Base-by-base conservation (phyloP, 768 basidiomycete genomes). In the Crucibulum laeve region DNA sequence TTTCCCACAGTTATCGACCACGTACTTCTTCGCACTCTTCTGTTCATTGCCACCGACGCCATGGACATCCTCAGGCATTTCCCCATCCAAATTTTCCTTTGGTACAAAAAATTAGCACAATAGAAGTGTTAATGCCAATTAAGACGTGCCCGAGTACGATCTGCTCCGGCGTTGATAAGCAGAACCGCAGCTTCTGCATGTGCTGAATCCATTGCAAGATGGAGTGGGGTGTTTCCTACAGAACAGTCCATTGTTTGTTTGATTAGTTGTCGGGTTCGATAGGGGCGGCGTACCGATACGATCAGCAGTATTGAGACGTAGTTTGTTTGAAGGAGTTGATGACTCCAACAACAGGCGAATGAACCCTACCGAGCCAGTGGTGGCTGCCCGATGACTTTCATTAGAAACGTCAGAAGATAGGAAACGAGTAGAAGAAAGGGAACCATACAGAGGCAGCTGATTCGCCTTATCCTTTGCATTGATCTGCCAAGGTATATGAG, bases 171-270 rank as follows among this genome's bases (percentile, higher is more conserved):
- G 59, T 95, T 91, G 47, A 99, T 95, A 40, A 99, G 74, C 39
- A 87, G 62, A 2, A 92, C 87, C 7, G 95, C 95, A 13, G 83
- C 87, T 58, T 91, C 84, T 11, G 90, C 95, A 58, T 97, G 89
- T 14, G 85, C 95, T 42, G 89, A 92, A 55, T 99, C 95, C 85
- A 99, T 87, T 14, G 95, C 94, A 24, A 99, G 79, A 72, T 99
- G 96, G 26, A 99, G 69, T 2, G 96, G 92, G 1, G 96, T 97
- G 58, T 97, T 96, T 40, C 95, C 94, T 89, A 56, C 35, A 38
- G 46, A 22, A 45, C 14, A 38, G 32, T 44, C 21, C 40, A 44
- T n/a, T 50, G 30, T 49, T 45, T 28, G 43, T 48, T 54, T 21
- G 32, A 11, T 28, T 26, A 28, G 11, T 37, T 40, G 53, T 43